phyloP scores from a whole-genome alignment of 225 moss, liverwort and hornwort species.

The Anthoceros angustus region DNA sequence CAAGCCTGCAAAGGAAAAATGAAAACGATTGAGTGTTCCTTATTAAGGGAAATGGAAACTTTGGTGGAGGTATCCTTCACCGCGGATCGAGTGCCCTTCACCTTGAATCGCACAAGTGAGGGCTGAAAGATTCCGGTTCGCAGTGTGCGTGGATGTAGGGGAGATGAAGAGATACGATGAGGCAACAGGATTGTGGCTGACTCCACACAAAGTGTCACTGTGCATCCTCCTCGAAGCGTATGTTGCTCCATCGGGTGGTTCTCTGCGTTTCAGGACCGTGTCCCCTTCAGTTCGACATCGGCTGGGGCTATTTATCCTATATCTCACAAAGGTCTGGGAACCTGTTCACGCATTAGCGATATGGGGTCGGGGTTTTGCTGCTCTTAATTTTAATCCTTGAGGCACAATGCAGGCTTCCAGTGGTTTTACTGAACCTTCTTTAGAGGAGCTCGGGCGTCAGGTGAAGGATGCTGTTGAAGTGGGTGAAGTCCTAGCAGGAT shows the following conservation, averaged over 20 bases:
- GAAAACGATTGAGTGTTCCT: too few species aligned
- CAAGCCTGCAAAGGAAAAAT: too few species aligned
- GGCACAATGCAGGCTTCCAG: slow-evolving; percentile 18
- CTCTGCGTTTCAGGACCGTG: slow-evolving; percentile 37
- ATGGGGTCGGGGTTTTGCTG: background rate
- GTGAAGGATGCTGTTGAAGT: slow-evolving; percentile 48
- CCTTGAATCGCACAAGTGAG: too few species aligned
- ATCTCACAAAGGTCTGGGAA: slow-evolving; percentile 27
- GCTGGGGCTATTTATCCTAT: slow-evolving; percentile 63
- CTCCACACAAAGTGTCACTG: slow-evolving; percentile 69
- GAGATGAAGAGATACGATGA: slow-evolving; percentile 22
- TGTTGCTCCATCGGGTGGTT: slow-evolving; percentile 44
- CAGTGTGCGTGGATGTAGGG: too few species aligned
- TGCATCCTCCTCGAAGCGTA: slow-evolving; percentile 64
- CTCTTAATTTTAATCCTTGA: slow-evolving; percentile 4
- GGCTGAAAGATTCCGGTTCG: too few species aligned
- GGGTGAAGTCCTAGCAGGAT: slow-evolving; percentile 44
- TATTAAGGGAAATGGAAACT: too few species aligned
- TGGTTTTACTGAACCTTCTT: slow-evolving; percentile 60
- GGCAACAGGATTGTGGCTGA: slow-evolving; percentile 52
- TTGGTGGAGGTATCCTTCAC: too few species aligned
- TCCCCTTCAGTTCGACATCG: slow-evolving; percentile 53
- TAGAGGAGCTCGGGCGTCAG: slow-evolving; percentile 57
- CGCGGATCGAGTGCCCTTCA: too few species aligned
- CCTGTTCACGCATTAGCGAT: background rate